These are phyloP conservation scores for Sarocladium kiliense DNA, from an alignment of 2,329 filamentous ascomycete genomes.

Conservation along the genomic window DNA sequence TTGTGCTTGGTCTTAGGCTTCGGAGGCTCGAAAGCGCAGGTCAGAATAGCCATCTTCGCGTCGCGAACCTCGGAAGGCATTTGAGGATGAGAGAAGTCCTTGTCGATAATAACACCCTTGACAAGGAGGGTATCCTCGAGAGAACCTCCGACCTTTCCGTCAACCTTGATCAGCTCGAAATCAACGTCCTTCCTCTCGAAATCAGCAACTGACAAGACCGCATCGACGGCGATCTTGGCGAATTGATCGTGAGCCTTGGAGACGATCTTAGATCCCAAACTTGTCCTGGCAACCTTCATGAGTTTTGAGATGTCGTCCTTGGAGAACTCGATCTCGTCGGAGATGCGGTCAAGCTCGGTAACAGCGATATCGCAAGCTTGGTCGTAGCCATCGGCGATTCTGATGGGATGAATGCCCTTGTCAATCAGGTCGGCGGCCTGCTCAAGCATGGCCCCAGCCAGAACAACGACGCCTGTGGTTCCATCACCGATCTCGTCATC, in stretches of 20 bases:
- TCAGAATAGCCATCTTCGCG: slow-evolving; percentile 95
- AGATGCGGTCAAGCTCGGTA: slow-evolving; percentile 85
- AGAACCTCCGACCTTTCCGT: slow-evolving; percentile 92
- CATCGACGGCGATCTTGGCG: slow-evolving; percentile 93
- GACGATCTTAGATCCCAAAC: slow-evolving; percentile 96
- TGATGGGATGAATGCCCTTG: slow-evolving; percentile 98
- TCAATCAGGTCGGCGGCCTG: slow-evolving; percentile 97
- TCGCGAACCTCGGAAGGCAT: slow-evolving; percentile 95
- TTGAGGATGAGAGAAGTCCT: slow-evolving; percentile 98
- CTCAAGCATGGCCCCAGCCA: slow-evolving; percentile 90
- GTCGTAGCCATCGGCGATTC: slow-evolving; percentile 97
- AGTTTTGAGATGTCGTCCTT: slow-evolving; percentile 78
- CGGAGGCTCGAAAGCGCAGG: slow-evolving; percentile 95
- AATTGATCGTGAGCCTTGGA: slow-evolving; percentile 99
- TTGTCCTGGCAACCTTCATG: slow-evolving; percentile 90
- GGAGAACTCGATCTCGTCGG: slow-evolving; percentile 83
- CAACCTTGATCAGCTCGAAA: slow-evolving; percentile 98
- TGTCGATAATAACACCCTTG: slow-evolving; percentile 97
- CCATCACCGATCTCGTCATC: slow-evolving; percentile 99
- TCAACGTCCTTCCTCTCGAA: slow-evolving; percentile 95
- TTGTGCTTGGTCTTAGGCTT: slow-evolving; percentile 99
- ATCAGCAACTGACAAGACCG: slow-evolving; percentile 92
- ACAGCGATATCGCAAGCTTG: slow-evolving; percentile 96
- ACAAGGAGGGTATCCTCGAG: slow-evolving; percentile 92
- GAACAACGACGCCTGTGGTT: slow-evolving; percentile 93